Conservation (phyloP, 192 early-diverging fungal species). For the Phlyctochytrium planicorne region DNA sequence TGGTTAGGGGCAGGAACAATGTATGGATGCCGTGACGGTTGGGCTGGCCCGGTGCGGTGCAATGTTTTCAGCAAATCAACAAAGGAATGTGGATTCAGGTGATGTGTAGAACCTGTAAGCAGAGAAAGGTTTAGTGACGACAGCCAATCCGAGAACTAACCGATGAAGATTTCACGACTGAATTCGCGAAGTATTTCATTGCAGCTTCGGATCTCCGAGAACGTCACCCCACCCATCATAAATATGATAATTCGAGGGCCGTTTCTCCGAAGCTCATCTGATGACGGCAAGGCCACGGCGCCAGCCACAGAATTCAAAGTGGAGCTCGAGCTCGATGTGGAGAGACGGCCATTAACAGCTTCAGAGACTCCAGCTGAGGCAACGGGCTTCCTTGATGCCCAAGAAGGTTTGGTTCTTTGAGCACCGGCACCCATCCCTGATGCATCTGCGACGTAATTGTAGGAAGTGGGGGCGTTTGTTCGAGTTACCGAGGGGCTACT, state of each 20-base stretch:
- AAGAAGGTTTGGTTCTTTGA: constrained; percentile 31
- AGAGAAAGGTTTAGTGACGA: not conserved
- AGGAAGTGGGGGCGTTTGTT: not conserved
- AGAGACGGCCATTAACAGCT: not conserved
- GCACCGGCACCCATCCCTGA: not conserved
- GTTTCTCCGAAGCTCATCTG: constrained; percentile 30
- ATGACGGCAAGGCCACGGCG: not conserved
- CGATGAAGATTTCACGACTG: constrained; percentile 46
- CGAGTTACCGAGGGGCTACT: not conserved
- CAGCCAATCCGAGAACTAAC: constrained; percentile 15
- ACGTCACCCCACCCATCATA: constrained; percentile 49
- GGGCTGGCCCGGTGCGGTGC: constrained; percentile 11
- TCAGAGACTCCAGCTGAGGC: constrained; percentile 11
- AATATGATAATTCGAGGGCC: constrained; percentile 46
- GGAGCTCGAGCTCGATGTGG: constrained; percentile 1
- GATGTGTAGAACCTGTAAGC: constrained; percentile 24
- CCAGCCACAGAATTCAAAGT: not conserved
- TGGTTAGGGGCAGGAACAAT: not conserved
- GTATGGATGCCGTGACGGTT: not conserved
- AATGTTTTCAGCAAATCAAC: constrained; percentile 29
- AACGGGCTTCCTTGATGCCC: constrained; percentile 31
- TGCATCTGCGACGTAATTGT: constrained; percentile 5
- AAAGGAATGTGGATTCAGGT: constrained; percentile 24
- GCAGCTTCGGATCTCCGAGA: constrained; percentile 41
- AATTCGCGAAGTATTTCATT: constrained; percentile 40